Evolutionary conservation across 768 basidiomycete genomes (phyloP), one percentile per base, ranked within the genome.

Genomic region (Suillus spraguei): DNA sequence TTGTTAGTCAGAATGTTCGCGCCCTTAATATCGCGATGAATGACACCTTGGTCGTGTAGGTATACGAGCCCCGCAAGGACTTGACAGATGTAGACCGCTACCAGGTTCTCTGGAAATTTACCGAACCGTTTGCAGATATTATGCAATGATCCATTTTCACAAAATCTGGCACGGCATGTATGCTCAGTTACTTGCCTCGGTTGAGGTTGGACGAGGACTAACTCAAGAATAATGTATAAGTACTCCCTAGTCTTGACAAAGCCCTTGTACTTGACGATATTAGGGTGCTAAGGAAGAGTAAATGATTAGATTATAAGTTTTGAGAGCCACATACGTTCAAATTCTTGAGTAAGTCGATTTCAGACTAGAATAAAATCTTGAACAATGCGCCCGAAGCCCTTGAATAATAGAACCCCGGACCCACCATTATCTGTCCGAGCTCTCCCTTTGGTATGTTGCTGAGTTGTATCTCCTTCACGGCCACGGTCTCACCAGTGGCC

Each of bases 221-320:
- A 95, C 90, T 98, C 97, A 54, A 99, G 84, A 69, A 99, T 94
- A 77, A 99, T 99, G 76, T 97, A 97, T 64, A 99, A 82, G 75
- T 89, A 95, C 70, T 97, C 94, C 61, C 89, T 87, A 59, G 95
- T 96, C 79, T 95, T 95, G 73, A 95, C 94, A 70, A 97, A 99
- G 14, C 97, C 97, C 71, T 97, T 96, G 81, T 99, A 99, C 78
- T 99, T 97, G 73, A 99, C 97, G 73, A 99, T 99, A 74, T 99
- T 99, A 47, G 89, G 82, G 74, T 99, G 95, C 95, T 97, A 75
- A 58, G 42, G 46, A 63, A 61, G 67, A 64, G 44, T 55, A 54
- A 62, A 60, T 52, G 42, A 65, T 53, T 11, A 41, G 59, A 22
- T 24, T 62, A 41, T 59, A 28, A 41, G 38, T 66, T 42, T 56